These are phyloP conservation scores for Typha latifolia DNA, from an alignment of 176 grass and related monocot species.

Conservation along the genomic window DNA sequence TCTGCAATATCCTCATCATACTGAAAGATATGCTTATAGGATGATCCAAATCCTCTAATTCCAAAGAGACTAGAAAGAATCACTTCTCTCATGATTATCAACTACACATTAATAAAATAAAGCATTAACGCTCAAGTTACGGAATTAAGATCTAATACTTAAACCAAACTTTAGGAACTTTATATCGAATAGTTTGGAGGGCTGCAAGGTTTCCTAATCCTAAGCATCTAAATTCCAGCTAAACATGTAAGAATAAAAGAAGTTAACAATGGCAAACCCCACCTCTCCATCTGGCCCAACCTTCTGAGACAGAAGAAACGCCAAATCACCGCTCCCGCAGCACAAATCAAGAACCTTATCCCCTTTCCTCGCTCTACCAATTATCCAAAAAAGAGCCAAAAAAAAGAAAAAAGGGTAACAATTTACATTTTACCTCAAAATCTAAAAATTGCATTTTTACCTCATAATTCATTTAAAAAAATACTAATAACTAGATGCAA, in stretches of 20 bases:
- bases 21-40: too few relatives aligned
- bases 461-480: neutral
- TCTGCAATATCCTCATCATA: too few relatives aligned
- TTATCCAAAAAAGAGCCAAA: neutral
- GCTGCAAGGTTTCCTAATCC: too few relatives aligned
- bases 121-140: too few relatives aligned
- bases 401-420: neutral
- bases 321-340: slow-evolving; percentile 83
- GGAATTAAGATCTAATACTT: too few relatives aligned
- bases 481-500: neutral
- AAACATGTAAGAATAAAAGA: neutral
- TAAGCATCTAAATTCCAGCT: too few relatives aligned
- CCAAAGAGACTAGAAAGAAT: too few relatives aligned
- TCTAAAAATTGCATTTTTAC: neutral
- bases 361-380: slow-evolving; percentile 52
- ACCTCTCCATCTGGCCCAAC: slow-evolving; percentile 85
- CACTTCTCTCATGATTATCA: too few relatives aligned
- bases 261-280: neutral
- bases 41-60: too few relatives aligned
- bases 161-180: too few relatives aligned
- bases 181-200: too few relatives aligned
- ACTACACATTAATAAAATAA: too few relatives aligned
- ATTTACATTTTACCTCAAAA: neutral
- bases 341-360: slow-evolving; percentile 89
- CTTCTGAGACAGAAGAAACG: slow-evolving; percentile 70